These are phyloP conservation scores for Blechomonas ayalai DNA, from an alignment of 208 protist species.

Conservation along the genomic window DNA sequence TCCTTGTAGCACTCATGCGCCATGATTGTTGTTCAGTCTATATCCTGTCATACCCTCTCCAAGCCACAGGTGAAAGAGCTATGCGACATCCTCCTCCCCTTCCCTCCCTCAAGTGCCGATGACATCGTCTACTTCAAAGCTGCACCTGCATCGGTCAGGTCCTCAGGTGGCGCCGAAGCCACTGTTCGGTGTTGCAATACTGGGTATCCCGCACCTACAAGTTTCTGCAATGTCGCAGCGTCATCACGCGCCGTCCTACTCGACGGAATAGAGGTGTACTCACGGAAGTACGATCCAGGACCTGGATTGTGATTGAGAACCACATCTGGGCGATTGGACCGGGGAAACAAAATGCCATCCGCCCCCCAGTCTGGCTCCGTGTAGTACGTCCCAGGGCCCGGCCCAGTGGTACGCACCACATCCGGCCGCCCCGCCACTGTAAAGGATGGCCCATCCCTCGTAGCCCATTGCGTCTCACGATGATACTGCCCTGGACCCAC, in stretches of 20 bases:
- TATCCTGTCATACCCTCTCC: too few species aligned
- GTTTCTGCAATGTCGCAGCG: conserved; percentile 15
- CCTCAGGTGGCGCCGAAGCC: not conserved
- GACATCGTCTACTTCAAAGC: too few species aligned
- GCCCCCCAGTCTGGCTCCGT: not conserved
- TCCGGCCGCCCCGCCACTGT: not conserved
- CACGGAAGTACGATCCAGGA: conserved; percentile 17
- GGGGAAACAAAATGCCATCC: too few species aligned
- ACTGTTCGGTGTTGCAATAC: not conserved
- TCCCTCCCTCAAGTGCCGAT: too few species aligned
- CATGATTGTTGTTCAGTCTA: too few species aligned
- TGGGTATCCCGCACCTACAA: conserved; percentile 24
- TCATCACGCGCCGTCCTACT: conserved; percentile 3
- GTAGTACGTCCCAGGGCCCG: conserved; percentile 11
- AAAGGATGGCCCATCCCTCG: conserved; percentile 1
- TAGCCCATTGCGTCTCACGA: not conserved
- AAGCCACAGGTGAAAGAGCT: too few species aligned
- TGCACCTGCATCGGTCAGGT: too few species aligned
- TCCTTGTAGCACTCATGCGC: too few species aligned
- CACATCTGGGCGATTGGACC: conserved; percentile 2
- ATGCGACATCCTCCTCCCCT: too few species aligned
- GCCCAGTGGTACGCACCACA: not conserved
- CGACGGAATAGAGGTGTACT: not conserved
- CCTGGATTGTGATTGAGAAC: conserved; percentile 3
- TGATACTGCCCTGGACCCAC: conserved; percentile 17